phyloP scores from a whole-genome alignment of 2,329 filamentous ascomycete species.

The Aspergillus vadensis region DNA sequence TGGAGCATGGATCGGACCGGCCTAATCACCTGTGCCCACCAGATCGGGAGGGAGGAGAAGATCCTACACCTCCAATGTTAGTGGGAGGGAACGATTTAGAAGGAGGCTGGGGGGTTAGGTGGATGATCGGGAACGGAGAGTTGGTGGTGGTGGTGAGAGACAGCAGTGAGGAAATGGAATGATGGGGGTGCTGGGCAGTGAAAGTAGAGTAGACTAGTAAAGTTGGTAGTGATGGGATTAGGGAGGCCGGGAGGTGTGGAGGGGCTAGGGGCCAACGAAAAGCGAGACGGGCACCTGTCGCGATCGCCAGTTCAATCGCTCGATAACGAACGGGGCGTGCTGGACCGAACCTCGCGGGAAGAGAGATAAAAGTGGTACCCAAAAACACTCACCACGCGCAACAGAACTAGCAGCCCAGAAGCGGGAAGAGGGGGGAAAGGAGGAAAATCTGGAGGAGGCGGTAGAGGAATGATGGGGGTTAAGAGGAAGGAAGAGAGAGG shows the following conservation, averaged over 20 bases:
- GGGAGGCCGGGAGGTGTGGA: slow-evolving; percentile 35
- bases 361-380: background rate
- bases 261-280: slow-evolving; percentile 34
- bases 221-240: slow-evolving; percentile 12
- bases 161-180: slow-evolving; percentile 15
- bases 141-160: slow-evolving; percentile 11
- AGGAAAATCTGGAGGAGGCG: slow-evolving; percentile 28
- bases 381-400: background rate
- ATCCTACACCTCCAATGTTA: slow-evolving; percentile 19
- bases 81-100: slow-evolving; percentile 3
- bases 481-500: slow-evolving; percentile 28
- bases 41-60: slow-evolving; percentile 23
- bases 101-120: slow-evolving; percentile 16
- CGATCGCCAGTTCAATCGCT: slow-evolving; percentile 26
- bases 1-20: slow-evolving; percentile 38
- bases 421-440: slow-evolving; percentile 13
- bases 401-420: background rate
- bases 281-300: slow-evolving; percentile 22
- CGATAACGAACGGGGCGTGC: slow-evolving; percentile 18
- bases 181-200: background rate
- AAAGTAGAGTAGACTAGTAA: too few species aligned
- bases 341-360: slow-evolving; percentile 9
- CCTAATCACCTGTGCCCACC: slow-evolving; percentile 29
- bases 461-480: slow-evolving; percentile 15
- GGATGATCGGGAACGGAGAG: slow-evolving; percentile 13